Percentiles rank a stretch among this genome's conserved stretches.
These are phyloP conservation scores for Pseudocohnilembus persalinus DNA, from an alignment of 169 alveolate genomes.

Conservation along the genomic window DNA sequence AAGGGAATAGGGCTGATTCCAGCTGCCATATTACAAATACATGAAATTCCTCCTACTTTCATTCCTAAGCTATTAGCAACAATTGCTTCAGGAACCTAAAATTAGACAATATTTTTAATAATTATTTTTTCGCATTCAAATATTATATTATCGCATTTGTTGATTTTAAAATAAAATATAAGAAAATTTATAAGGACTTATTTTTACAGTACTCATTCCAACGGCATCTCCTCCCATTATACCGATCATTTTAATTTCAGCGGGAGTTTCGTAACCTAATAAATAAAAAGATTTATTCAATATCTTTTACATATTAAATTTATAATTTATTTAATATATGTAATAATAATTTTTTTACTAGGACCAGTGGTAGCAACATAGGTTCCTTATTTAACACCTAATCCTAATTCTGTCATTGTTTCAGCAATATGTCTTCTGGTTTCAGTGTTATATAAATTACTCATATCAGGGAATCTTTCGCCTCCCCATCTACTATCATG, in stretches of 20 bases:
- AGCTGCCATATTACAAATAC: conserved; percentile 30
- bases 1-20: conserved; percentile 5
- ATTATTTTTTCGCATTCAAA: not conserved
- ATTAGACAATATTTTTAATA: not conserved
- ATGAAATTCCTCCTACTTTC: conserved; percentile 28
- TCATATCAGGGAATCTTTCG: conserved; percentile 27
- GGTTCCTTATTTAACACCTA: conserved; percentile 20
- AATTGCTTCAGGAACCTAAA: conserved; percentile 26
- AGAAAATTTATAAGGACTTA: too few relatives aligned
- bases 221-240: conserved; percentile 24
- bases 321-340: too few relatives aligned
- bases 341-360: not conserved
- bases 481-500: conserved; percentile 24
- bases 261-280: conserved; percentile 21
- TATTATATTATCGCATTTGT: not conserved
- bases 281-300: not conserved
- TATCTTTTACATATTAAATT: not conserved
- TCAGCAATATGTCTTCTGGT: not conserved
- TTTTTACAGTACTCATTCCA: conserved; percentile 26
- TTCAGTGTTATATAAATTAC: conserved; percentile 7
- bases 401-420: conserved; percentile 9
- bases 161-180: not conserved
- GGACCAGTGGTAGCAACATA: conserved; percentile 24
- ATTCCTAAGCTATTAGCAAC: conserved; percentile 22
- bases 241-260: conserved; percentile 19